Conservation (phyloP, 208 protist species). For the Trypanosoma theileri region DNA sequence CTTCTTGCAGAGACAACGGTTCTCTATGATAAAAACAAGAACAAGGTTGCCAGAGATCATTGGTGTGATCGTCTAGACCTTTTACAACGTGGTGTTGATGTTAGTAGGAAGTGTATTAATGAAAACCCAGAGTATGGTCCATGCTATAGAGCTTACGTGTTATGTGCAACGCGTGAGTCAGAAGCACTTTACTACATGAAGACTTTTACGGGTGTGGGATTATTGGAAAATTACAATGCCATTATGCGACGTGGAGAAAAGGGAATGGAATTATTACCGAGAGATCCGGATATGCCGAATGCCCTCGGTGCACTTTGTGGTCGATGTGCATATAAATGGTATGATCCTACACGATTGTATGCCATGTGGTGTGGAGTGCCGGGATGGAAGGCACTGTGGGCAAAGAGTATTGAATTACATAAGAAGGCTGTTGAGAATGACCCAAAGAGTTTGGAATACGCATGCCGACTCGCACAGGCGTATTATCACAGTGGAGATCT, state of each 20-base stretch:
- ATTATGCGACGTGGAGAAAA: constrained; percentile 70
- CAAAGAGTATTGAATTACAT: constrained; percentile 57
- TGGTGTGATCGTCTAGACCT: constrained; percentile 86
- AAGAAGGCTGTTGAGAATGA: constrained; percentile 64
- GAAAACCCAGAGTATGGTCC: constrained; percentile 80
- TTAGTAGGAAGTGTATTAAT: constrained; percentile 88
- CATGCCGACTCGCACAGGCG: constrained; percentile 76
- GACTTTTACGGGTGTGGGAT: constrained; percentile 57
- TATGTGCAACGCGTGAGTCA: constrained; percentile 70
- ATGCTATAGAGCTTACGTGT: constrained; percentile 82
- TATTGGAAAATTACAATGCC: constrained; percentile 81
- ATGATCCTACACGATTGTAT: constrained; percentile 62
- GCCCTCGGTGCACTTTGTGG: constrained; percentile 71
- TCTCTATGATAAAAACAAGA: constrained; percentile 84
- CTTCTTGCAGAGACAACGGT: constrained; percentile 75
- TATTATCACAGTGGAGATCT: constrained; percentile 79
- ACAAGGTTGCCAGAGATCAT: constrained; percentile 75
- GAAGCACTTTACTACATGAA: constrained; percentile 84
- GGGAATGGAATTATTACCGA: constrained; percentile 66
- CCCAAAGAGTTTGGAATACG: constrained; percentile 75
- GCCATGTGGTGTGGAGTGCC: constrained; percentile 63
- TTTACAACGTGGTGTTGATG: constrained; percentile 80
- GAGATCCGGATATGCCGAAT: constrained; percentile 72
- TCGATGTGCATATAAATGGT: constrained; percentile 75
- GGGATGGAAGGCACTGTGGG: constrained; percentile 37